Percentiles rank a stretch among this genome's conserved stretches.
Evolutionary conservation across 129 eudicot species (phyloP).

Genomic region (Flaveria trinervia): DNA sequence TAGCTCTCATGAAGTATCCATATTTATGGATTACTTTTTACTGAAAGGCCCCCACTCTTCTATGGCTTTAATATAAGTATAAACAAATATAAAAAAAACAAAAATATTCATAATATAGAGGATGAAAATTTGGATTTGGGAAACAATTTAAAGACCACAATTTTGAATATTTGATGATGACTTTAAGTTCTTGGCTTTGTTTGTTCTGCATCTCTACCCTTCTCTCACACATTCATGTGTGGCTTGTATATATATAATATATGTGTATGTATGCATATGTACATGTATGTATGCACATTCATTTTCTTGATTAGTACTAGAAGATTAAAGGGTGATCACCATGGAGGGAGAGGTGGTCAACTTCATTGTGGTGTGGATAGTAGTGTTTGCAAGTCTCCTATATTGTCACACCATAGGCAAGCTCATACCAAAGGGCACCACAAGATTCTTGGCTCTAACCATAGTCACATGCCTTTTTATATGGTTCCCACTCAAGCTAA

Average conservation of each 20-base stretch:
- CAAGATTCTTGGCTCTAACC: conserved; percentile 38
- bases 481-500: conserved; percentile 53
- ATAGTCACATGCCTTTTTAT: conserved; percentile 48
- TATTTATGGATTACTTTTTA: too few species aligned
- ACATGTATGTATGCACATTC: neutral
- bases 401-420: conserved; percentile 44
- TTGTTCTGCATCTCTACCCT: neutral
- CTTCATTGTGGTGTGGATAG: conserved; percentile 49
- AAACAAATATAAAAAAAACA: neutral
- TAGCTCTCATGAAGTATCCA: too few species aligned
- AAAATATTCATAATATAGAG: neutral
- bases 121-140: neutral
- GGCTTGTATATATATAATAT: too few species aligned
- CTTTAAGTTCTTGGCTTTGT: conserved; percentile 4
- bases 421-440: conserved; percentile 39
- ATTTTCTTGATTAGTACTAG: too few species aligned
- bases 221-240: neutral
- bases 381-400: conserved; percentile 38
- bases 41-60: too few species aligned
- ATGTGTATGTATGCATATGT: too few species aligned
- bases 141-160: neutral
- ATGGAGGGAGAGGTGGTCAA: conserved; percentile 62
- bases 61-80: too few species aligned
- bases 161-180: conserved; percentile 10
- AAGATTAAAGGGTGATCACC: neutral